phyloP scores from a whole-genome alignment of 768 basidiomycete genomes.

The Stropharia rugosoannulata region DNA sequence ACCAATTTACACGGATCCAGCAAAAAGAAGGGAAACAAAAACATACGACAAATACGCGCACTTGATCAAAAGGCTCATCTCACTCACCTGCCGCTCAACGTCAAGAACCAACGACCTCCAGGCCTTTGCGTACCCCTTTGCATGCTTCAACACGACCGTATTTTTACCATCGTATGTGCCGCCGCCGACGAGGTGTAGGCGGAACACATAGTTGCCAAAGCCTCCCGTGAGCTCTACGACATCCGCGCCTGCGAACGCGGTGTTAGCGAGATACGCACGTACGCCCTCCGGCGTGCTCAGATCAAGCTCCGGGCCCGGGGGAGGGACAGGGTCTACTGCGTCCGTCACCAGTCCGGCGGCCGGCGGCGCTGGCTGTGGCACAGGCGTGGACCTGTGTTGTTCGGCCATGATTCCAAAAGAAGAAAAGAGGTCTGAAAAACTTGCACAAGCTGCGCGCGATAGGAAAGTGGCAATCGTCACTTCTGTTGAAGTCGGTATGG shows the following conservation, averaged over 20 bases:
- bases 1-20: not conserved
- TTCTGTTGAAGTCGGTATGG: too few species aligned
- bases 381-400: not conserved
- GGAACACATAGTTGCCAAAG: slow-evolving; percentile 53
- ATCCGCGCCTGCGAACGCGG: slow-evolving; percentile 43
- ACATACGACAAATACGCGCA: not conserved
- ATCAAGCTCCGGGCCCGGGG: slow-evolving; percentile 16
- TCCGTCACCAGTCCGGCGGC: too few species aligned
- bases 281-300: slow-evolving; percentile 34
- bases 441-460: not conserved
- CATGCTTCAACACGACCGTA: slow-evolving; percentile 62
- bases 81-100: slow-evolving; percentile 52
- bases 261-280: slow-evolving; percentile 42
- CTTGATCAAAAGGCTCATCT: not conserved
- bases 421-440: not conserved
- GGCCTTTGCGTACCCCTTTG: slow-evolving; percentile 39
- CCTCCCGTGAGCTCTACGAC: slow-evolving; percentile 51
- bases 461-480: not conserved
- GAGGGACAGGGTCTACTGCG: too few species aligned
- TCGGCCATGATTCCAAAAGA: not conserved
- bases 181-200: slow-evolving; percentile 40
- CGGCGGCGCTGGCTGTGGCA: not conserved
- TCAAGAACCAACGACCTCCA: slow-evolving; percentile 21
- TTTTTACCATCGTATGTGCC: slow-evolving; percentile 36
- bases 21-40: not conserved